Evolutionary conservation across 768 basidiomycete species (phyloP), one percentile per base, ranked within the genome.

Genomic region (Cystofilobasidium ferigula): DNA sequence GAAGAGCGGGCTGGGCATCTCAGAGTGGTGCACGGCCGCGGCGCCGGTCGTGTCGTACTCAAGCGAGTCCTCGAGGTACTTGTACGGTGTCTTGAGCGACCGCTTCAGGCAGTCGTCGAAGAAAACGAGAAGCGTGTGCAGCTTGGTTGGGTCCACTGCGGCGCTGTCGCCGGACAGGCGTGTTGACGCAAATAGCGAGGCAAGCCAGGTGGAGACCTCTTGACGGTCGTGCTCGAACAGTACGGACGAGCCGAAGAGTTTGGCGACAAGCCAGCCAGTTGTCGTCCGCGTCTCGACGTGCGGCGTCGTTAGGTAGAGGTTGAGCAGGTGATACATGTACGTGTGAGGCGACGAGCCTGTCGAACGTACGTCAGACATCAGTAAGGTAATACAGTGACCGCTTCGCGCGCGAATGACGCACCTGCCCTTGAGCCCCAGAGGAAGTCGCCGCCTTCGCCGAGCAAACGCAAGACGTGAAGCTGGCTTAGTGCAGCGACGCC

Each of bases 41-140:
- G 48, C 26, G 18, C 13, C 45, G 32, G 26, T 26, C 14, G 35
- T 28, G 64, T 57, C 30, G 65, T 64, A 56, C n/a, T 62, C 38
- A n/a, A 65, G 47, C 32, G 67, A 60, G 28, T 85, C 85, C 71
- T 95, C 92, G 61, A 94, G 80, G 72, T 94, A 97, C 34, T 83
- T 82, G 73, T 91, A 88, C 0, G 90, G 88, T 2, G 86, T 86
- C 75, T 87, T 89, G 69, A 86, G 73, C 70, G 86, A 91, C 22
- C 88, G 81, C 64, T 86, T 85, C 3, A 87, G 80, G 72, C 90
- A 94, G 59, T 92, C 89, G 69, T 97, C 93, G 14, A 95, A 71
- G 77, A 95, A 91, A 0, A 71, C 70, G 1, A 79, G 69, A 22
- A 86, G 77, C 32, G 85, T 82, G 48, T 79, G 73, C 74, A 10